Percentiles rank a stretch among this genome's conserved stretches.
phyloP scores from a whole-genome alignment of 1,139 yeast genomes.

The Debaryomyces fabryi region DNA sequence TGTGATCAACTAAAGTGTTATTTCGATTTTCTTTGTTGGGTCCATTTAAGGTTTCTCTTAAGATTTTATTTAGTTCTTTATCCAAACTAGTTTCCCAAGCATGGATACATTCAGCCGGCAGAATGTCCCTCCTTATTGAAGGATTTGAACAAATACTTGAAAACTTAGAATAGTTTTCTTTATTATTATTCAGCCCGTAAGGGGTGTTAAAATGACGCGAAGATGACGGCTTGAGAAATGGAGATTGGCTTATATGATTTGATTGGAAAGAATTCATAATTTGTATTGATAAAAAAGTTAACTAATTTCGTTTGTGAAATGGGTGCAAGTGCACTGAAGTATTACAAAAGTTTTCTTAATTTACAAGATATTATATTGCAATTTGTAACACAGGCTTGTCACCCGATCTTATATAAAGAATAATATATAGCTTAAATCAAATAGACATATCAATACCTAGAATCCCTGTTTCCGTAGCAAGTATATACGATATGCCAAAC shows the following conservation, averaged over 20 bases:
- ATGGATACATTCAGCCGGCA: background rate
- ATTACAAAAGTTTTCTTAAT: background rate
- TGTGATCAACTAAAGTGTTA: constrained; percentile 3
- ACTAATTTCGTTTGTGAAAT: constrained; percentile 2
- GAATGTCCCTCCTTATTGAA: constrained; percentile 1
- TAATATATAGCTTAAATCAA: background rate
- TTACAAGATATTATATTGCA: background rate
- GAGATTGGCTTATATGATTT: constrained; percentile 2
- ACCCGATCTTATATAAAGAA: background rate
- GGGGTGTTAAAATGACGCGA: background rate
- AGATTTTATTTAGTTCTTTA: constrained; percentile 10
- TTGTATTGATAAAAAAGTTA: background rate
- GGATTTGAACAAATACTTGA: constrained; percentile 2
- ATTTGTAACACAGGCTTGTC: background rate
- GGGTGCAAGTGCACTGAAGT: constrained; percentile 5
- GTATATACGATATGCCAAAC: background rate
- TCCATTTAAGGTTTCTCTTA: constrained; percentile 6
- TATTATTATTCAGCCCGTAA: background rate
- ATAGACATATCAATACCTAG: background rate
- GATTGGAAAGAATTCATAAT: constrained; percentile 3
- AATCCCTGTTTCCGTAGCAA: background rate
- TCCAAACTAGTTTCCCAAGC: constrained; percentile 8
- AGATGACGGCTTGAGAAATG: background rate
- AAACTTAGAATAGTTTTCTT: constrained; percentile 5
- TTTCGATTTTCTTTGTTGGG: constrained; percentile 7